Evolutionary conservation across 2,329 filamentous ascomycete species (phyloP), one percentile per base, ranked within the genome.

Genomic region (Beauveria bassiana): DNA sequence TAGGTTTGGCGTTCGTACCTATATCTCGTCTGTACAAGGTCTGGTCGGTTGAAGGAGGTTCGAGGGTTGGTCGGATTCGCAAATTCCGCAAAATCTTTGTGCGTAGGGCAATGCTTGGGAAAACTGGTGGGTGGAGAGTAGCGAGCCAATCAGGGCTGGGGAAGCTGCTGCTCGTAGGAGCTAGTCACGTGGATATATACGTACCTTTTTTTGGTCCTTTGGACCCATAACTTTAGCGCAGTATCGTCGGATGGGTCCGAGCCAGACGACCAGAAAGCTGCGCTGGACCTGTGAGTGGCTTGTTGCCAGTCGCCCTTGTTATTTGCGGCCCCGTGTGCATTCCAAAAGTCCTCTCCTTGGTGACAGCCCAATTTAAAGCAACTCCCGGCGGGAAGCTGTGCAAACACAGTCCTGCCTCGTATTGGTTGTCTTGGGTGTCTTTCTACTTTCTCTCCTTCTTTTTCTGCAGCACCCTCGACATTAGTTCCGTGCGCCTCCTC

Each of bases 71-170:
- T 72, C 70, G 66, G 67, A 68, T 68, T 70, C 67, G 68, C 66
- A 70, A 73, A 73, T 73, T 73, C 72, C 72, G 70, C 71, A 74
- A 75, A 75, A 68, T 74, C 72, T 74, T 73, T 75, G 73, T 75
- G 73, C 73, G 73, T 74, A 75, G 72, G 71, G 72, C 72, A 73
- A 71, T 38, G 71, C 71, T 71, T 69, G 58, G 34, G 68, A 73
- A 73, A 70, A 67, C 64, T 65, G 49, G 65, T 67, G 67, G 66
- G 68, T 68, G 70, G 65, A 65, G 66, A 53, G 65, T 71, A 72
- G 70, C 73, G 71, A 75, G 61, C 73, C 73, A 75, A 75, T 75
- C 64, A 71, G 57, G 57, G 22, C 31, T 49, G 31, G 20, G 31
- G 20, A 16, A 46, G 20, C 50, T 40, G 40, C n/a, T 10, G 1